Evolutionary conservation across 2,329 filamentous ascomycete species (phyloP).

Genomic region (Daldinia sp.): DNA sequence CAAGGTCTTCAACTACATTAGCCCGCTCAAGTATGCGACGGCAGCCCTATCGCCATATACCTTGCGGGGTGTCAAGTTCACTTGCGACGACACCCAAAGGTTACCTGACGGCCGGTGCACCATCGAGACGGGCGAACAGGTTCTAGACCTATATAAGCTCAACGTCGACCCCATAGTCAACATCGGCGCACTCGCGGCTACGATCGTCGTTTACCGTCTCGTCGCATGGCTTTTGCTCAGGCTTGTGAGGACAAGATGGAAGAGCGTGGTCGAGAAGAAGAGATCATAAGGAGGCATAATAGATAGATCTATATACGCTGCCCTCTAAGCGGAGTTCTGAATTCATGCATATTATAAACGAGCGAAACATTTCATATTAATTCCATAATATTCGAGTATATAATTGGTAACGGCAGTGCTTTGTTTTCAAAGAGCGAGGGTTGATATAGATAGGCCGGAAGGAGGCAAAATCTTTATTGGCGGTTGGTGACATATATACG

Average conservation of each 20-base stretch:
- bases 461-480: too few relatives aligned
- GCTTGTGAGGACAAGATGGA: slow-evolving; percentile 62
- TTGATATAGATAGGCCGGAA: too few relatives aligned
- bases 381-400: not conserved
- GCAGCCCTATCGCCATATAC: slow-evolving; percentile 73
- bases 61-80: slow-evolving; percentile 67
- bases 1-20: slow-evolving; percentile 74
- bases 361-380: not conserved
- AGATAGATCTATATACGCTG: too few relatives aligned
- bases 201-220: slow-evolving; percentile 70
- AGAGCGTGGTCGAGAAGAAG: slow-evolving; percentile 41
- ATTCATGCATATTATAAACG: not conserved
- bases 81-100: slow-evolving; percentile 67
- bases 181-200: slow-evolving; percentile 68
- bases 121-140: slow-evolving; percentile 71
- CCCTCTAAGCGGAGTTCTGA: not conserved
- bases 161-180: slow-evolving; percentile 68
- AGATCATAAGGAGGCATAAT: slow-evolving; percentile 10
- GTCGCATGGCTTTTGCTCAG: slow-evolving; percentile 68
- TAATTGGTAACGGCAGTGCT: not conserved
- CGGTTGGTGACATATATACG: too few relatives aligned
- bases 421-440: too few relatives aligned
- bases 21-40: slow-evolving; percentile 74
- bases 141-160: slow-evolving; percentile 72
- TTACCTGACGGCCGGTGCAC: slow-evolving; percentile 69